These are phyloP conservation scores for Syzygium grande DNA, from an alignment of 345 rosid genomes.

Conservation along the genomic window DNA sequence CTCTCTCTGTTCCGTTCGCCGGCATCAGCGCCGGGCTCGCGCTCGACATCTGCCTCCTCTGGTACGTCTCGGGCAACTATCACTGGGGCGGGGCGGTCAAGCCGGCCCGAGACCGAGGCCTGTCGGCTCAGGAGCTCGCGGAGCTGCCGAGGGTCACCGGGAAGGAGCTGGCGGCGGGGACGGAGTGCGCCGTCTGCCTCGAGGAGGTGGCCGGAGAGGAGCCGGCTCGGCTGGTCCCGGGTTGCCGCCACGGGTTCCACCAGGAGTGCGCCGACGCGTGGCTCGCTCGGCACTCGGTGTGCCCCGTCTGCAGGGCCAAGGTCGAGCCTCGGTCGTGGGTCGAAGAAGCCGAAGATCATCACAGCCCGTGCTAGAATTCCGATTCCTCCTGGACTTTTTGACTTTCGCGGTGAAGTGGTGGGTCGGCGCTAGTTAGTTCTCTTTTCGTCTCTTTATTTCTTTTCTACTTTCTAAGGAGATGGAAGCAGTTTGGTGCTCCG, in stretches of 20 bases:
- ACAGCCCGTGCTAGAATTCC: not conserved
- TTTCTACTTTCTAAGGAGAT: not conserved
- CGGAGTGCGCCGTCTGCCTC: constrained; percentile 79
- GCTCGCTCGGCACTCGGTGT: constrained; percentile 52
- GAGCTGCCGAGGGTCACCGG: constrained; percentile 56
- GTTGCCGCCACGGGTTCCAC: constrained; percentile 86
- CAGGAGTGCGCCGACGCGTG: constrained; percentile 71
- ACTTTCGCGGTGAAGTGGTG: not conserved
- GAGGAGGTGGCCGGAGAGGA: constrained; percentile 59
- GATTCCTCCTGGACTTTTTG: not conserved
- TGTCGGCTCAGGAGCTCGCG: constrained; percentile 52
- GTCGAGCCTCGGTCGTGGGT: constrained; percentile 20
- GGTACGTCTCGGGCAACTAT: constrained; percentile 21
- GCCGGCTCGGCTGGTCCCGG: constrained; percentile 59
- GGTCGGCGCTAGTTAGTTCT: not conserved
- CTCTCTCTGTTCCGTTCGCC: constrained; percentile 57
- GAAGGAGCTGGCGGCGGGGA: constrained; percentile 51
- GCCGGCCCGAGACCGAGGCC: constrained; percentile 25
- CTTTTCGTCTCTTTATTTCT: not conserved
- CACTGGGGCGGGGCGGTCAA: constrained; percentile 2
- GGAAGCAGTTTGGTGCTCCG: not conserved
- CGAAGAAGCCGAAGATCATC: not conserved
- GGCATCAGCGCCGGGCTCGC: constrained; percentile 58
- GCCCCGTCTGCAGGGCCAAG: constrained; percentile 64
- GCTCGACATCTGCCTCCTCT: constrained; percentile 50